Base-by-base conservation (phyloP, 495 filamentous ascomycete species). In the Xylaria venustula region DNA sequence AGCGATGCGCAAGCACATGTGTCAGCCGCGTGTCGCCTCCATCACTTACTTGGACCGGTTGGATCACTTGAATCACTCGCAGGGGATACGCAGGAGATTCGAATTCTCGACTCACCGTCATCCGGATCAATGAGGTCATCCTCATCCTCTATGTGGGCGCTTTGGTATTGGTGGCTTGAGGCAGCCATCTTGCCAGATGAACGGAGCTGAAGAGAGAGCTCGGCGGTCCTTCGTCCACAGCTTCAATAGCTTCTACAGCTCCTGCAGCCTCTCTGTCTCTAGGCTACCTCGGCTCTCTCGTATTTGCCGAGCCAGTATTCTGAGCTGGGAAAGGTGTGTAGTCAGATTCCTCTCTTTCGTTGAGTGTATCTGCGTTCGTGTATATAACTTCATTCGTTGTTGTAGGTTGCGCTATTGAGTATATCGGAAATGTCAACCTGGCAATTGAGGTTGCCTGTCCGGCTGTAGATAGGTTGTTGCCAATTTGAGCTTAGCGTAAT, bases 81-180 rank as follows among this genome's bases (percentile, higher is more conserved):
- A 28, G 34, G 8, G n/a, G n/a, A n/a, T n/a, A n/a, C n/a, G n/a
- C n/a, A n/a, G n/a, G n/a, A n/a, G n/a, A 34, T 44, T 9, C 26
- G 7, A 17, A 30, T 9, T 20, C 41, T 26, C 25, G 37, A 62
- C 60, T 70, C 73, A 97, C 94, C 90, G 79, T 97, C 91, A 77
- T 98, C 93, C 3, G 93, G 91, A 73, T 98, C 94, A 76, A 98
- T 97, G 65, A 96, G 75, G 67, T 87, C 82, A 64, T 86, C 81
- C 67, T 97, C 92, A 64, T 92, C 87, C 63, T 93, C 91, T 52
- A 93, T 83, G 41, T 88, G 79, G n/a, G 89, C 85, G 63, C 83
- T 81, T 71, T 89, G 83, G 70, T 88, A 86, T 68, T 84, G 81
- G 64, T 85, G 79, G 62, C 56, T 70, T 34, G 72, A 61, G 28